Conservation (phyloP, 1,284 basidiomycete species). For the Cryptococcus deneoformans region DNA sequence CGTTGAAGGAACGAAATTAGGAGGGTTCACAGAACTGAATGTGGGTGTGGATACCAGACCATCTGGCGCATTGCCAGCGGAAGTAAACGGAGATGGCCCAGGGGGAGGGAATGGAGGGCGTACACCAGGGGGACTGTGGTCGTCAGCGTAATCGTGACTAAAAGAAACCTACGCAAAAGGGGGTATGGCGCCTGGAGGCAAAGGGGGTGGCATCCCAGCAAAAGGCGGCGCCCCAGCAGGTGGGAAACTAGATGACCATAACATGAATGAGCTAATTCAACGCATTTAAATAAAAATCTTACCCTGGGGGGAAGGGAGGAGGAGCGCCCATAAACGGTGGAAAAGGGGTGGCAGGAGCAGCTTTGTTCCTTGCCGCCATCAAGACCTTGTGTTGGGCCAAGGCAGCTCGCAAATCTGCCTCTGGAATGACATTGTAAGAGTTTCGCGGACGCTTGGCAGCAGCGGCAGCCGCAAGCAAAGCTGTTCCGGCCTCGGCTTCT, state of each 20-base stretch:
- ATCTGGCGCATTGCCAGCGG: conserved; percentile 20
- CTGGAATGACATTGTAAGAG: conserved; percentile 73
- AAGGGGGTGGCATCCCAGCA: conserved; percentile 32
- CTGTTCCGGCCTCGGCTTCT: conserved; percentile 78
- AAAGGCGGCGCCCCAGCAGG: conserved; percentile 9
- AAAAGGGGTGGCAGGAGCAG: conserved; percentile 63
- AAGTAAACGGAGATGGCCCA: conserved; percentile 34
- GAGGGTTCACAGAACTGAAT: not conserved
- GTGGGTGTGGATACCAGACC: not conserved
- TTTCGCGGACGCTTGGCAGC: conserved; percentile 72
- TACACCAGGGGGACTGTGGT: conserved; percentile 33
- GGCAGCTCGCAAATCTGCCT: conserved; percentile 80
- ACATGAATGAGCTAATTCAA: too few relatives aligned
- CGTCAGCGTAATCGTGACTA: not conserved
- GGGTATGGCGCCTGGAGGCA: conserved; percentile 36
- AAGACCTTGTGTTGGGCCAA: conserved; percentile 86
- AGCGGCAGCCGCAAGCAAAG: conserved; percentile 72
- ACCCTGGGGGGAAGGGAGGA: conserved; percentile 46
- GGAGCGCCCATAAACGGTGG: conserved; percentile 52
- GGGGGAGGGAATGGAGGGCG: conserved; percentile 31
- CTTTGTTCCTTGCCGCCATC: conserved; percentile 64
- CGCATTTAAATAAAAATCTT: not conserved
- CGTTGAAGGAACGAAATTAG: conserved; percentile 14
- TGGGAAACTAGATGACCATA: conserved; percentile 1
- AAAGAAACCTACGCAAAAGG: conserved; percentile 27